These are phyloP conservation scores for Lasiosphaeria hispida DNA, from an alignment of 495 filamentous ascomycete species.

Conservation along the genomic window DNA sequence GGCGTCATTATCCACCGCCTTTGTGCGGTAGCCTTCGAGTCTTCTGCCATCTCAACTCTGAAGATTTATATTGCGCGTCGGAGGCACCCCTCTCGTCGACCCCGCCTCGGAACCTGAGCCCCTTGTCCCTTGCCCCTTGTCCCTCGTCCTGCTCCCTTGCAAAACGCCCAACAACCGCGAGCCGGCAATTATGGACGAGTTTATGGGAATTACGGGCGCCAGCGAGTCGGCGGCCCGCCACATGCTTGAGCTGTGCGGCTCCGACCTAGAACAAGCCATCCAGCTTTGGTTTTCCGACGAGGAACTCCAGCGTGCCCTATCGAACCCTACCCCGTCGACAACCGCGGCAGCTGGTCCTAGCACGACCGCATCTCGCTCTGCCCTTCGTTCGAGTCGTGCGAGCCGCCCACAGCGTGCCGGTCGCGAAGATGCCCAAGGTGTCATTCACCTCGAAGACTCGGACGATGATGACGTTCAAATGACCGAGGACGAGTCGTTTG, in stretches of 20 bases:
- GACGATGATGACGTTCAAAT: conserved; percentile 58
- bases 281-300: conserved; percentile 85
- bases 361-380: conserved; percentile 17
- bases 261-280: conserved; percentile 79
- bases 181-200: conserved; percentile 51
- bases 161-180: conserved; percentile 61
- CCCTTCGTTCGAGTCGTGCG: conserved; percentile 13
- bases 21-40: neutral
- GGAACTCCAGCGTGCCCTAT: conserved; percentile 54
- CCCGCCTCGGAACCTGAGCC: neutral
- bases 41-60: neutral
- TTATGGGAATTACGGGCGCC: conserved; percentile 66
- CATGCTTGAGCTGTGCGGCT: conserved; percentile 79
- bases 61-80: neutral
- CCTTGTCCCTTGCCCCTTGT: no score
- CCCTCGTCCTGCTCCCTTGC: neutral
- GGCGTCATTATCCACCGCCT: neutral
- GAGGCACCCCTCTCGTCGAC: neutral
- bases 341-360: conserved; percentile 25
- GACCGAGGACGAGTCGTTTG: conserved; percentile 57
- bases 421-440: conserved; percentile 55
- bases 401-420: conserved; percentile 27
- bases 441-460: conserved; percentile 66
- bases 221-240: conserved; percentile 63
- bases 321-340: conserved; percentile 37